phyloP scores from a whole-genome alignment of 176 grass and related monocot species.

The Poa pratensis region DNA sequence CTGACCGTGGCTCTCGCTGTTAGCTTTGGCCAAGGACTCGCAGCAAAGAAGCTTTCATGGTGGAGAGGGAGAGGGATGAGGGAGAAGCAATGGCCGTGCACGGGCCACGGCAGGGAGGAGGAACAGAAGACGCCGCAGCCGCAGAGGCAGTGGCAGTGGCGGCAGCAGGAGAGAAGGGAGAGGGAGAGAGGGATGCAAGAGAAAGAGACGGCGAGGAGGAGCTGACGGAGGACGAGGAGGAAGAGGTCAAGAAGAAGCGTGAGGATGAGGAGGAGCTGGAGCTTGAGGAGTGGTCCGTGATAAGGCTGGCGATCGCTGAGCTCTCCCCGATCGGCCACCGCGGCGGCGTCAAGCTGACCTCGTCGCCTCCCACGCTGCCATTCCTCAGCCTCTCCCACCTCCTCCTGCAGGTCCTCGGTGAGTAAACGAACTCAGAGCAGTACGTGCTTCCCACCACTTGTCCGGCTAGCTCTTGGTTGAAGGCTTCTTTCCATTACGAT shows the following conservation, averaged over 20 bases:
- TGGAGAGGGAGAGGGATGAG: constrained; percentile 42
- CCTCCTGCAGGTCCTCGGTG: constrained; percentile 70
- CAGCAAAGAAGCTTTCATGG: constrained; percentile 23
- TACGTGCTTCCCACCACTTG: constrained; percentile 20
- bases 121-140: not conserved
- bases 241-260: not conserved
- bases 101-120: not conserved
- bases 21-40: not conserved
- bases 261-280: not conserved
- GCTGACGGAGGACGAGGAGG: not conserved
- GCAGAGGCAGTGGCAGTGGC: not conserved
- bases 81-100: constrained; percentile 30
- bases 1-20: not conserved
- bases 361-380: constrained; percentile 53
- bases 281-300: constrained; percentile 54
- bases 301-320: constrained; percentile 72
- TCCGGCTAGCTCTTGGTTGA: not conserved
- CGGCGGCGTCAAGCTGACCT: constrained; percentile 20
- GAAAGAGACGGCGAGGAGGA: not conserved
- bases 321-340: constrained; percentile 50
- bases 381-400: constrained; percentile 69
- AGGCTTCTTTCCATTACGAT: not conserved
- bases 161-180: not conserved
- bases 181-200: not conserved
- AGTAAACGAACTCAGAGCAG: constrained; percentile 3